phyloP scores from a whole-genome alignment of 257 asterid genomes.

The Rubia yunnanensis region DNA sequence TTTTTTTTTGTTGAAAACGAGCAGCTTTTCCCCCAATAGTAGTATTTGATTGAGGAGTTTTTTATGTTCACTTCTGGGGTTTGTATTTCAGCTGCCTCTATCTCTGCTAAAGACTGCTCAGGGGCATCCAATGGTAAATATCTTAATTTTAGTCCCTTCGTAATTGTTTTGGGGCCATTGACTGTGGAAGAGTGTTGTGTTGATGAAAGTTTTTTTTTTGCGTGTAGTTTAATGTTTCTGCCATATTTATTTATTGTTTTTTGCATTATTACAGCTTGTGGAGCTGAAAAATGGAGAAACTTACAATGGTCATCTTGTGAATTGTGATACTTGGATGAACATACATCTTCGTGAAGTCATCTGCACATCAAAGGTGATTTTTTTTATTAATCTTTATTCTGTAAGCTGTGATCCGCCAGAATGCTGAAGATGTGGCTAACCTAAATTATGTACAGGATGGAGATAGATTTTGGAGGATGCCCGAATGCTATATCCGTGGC shows the following conservation, averaged over 20 bases:
- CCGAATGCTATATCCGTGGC: constrained; percentile 69
- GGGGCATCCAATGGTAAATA: constrained; percentile 89
- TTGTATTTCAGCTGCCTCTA: constrained; percentile 62
- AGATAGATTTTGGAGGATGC: constrained; percentile 98
- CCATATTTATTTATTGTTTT: too few species aligned
- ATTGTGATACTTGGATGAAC: constrained; percentile 98
- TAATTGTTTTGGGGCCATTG: too few species aligned
- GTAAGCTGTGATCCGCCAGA: background rate
- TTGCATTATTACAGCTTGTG: constrained; percentile 49
- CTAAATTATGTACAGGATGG: constrained; percentile 56
- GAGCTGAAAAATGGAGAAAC: constrained; percentile 97
- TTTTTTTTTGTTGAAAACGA: background rate
- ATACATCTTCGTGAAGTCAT: constrained; percentile 98
- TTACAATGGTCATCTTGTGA: constrained; percentile 89
- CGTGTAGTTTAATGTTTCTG: too few species aligned
- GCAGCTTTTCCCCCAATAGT: background rate
- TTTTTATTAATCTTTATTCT: background rate
- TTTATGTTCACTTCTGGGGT: background rate
- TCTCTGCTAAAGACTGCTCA: constrained; percentile 89
- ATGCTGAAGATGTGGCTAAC: background rate
- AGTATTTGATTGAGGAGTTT: background rate
- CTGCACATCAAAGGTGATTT: constrained; percentile 78
- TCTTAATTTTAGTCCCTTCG: too few species aligned
- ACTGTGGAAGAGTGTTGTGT: too few species aligned
- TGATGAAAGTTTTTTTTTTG: too few species aligned